phyloP scores from a whole-genome alignment of 176 grass and related monocot genomes.

The Carex myosuroides region DNA sequence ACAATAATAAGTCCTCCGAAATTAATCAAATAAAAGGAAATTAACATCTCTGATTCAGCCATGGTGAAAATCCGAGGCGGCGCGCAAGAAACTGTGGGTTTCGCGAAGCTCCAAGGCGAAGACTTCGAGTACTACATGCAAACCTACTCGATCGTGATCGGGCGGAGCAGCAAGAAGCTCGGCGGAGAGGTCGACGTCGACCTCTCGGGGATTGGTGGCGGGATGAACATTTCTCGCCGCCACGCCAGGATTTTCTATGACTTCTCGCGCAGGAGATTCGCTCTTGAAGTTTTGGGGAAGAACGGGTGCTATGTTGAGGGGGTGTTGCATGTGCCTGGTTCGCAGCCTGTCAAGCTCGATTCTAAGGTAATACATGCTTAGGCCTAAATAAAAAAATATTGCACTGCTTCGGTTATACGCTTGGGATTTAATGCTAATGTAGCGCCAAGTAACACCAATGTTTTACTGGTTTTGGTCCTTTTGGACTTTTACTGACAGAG shows the following conservation, averaged over 20 bases:
- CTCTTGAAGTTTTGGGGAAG: slow-evolving; percentile 79
- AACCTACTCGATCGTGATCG: slow-evolving; percentile 83
- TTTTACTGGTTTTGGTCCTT: background rate
- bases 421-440: background rate
- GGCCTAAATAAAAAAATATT: background rate
- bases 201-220: slow-evolving; percentile 59
- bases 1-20: background rate
- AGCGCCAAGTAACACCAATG: background rate
- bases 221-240: slow-evolving; percentile 85
- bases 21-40: background rate
- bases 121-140: slow-evolving; percentile 96
- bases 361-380: slow-evolving; percentile 32
- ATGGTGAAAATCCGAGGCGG: slow-evolving; percentile 5
- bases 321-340: slow-evolving; percentile 49
- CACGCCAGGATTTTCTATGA: slow-evolving; percentile 91
- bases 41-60: background rate
- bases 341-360: slow-evolving; percentile 61
- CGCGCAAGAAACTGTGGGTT: slow-evolving; percentile 47
- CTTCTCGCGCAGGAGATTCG: slow-evolving; percentile 56
- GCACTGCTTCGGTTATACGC: background rate
- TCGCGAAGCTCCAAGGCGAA: slow-evolving; percentile 87
- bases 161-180: slow-evolving; percentile 64
- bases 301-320: slow-evolving; percentile 88
- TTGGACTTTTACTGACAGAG: background rate
- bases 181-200: slow-evolving; percentile 70